Base-by-base conservation (phyloP, 2,329 filamentous ascomycete genomes). In the Hypoxylon sp. region DNA sequence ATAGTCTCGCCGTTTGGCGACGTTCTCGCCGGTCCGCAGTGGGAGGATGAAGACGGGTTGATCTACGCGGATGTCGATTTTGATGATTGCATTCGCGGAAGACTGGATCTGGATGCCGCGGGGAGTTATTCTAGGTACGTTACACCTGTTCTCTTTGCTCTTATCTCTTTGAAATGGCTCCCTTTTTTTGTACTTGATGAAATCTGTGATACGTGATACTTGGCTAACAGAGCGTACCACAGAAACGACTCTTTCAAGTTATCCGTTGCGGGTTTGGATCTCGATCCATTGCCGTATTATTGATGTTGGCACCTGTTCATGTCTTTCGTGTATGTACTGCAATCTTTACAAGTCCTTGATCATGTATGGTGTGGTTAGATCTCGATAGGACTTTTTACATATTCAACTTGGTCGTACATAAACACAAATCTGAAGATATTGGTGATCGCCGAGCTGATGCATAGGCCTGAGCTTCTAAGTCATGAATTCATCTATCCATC, bases 91-190 rank as follows among this genome's bases (percentile, higher is more conserved):
- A 82, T 91, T 60, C 79, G 90, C 7, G 92, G 91, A 0, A 77
- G 90, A 42, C 69, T 96, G 59, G 91, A 96, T 69, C 69, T 96
- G 35, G 92, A 96, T 74, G 85, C 90, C 26, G 90, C 84, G 2
- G 92, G 92, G 0, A 91, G 88, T 66, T 96, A 96, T 70, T 92
- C 90, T 2, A 80, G 91, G 68, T 88, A 80, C 56, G 86, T 55
- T 11, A 16, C 13, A 17, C 37, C 5, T n/a, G 4, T 19, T 19
- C 35, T 15, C 17, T 15, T 5, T 2, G 20, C 21, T 30, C 17
- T 20, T 40, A n/a, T 16, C 9, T 15, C 25, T 15, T 19, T 12
- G 4, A 23, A 2, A 26, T 26, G 11, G 15, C 7, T n/a, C 8
- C 12, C 17, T 7, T 7, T 27, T 35, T 27, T 3, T 37, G 4